A percentile compares a stretch with the other conserved stretches of the same genome.
Evolutionary conservation across 495 filamentous ascomycete genomes (phyloP).

Genomic region (Haplographium delicatum): DNA sequence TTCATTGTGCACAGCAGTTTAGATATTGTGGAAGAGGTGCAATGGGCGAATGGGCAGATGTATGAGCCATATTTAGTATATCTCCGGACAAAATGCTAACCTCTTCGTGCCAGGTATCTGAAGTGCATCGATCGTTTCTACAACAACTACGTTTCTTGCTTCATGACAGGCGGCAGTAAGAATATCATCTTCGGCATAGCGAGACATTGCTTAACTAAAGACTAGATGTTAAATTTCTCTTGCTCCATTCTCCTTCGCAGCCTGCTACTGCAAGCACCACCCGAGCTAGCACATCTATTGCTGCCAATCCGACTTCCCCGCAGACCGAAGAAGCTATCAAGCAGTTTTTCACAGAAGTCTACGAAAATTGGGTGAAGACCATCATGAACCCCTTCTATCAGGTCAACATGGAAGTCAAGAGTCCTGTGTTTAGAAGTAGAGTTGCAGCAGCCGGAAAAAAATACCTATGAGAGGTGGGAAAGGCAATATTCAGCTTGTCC

Average conservation of each 20-base stretch:
- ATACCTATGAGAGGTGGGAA: constrained; percentile 56
- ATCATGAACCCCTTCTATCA: constrained; percentile 94
- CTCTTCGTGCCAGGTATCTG: constrained; percentile 62
- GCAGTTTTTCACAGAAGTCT: constrained; percentile 89
- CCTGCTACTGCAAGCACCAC: constrained; percentile 31
- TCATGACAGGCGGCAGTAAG: constrained; percentile 69
- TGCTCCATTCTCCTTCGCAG: constrained; percentile 72
- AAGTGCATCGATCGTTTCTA: constrained; percentile 93
- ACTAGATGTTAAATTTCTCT: constrained; percentile 71
- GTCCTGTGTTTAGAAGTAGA: constrained; percentile 73
- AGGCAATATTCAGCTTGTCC: not conserved
- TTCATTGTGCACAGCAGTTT: constrained; percentile 91
- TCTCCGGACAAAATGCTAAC: too few relatives aligned
- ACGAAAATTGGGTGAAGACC: constrained; percentile 93
- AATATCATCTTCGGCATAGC: not conserved
- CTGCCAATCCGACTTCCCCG: constrained; percentile 74
- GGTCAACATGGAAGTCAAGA: constrained; percentile 74
- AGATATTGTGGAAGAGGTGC: constrained; percentile 91
- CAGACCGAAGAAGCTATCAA: constrained; percentile 92
- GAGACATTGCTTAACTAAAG: not conserved
- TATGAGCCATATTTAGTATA: too few relatives aligned
- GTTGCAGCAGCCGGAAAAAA: constrained; percentile 88
- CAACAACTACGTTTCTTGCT: constrained; percentile 83
- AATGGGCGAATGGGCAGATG: constrained; percentile 82
- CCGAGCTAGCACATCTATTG: constrained; percentile 59